These are phyloP conservation scores for Lachnellula cervina DNA, from an alignment of 2,329 filamentous ascomycete genomes.

Conservation along the genomic window DNA sequence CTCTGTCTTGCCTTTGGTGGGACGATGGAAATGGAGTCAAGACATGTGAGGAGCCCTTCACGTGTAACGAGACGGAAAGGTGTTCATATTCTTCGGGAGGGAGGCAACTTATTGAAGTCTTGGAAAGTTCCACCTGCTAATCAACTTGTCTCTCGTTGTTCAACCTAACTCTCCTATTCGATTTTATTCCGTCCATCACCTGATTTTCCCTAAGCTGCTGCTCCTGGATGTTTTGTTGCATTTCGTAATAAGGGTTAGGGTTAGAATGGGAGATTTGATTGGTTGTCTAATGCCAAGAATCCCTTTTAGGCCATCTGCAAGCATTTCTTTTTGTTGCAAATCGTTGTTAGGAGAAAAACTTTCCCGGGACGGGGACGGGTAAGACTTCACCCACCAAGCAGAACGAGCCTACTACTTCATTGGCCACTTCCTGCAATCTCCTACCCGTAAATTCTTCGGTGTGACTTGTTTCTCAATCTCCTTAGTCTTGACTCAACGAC, in stretches of 20 bases:
- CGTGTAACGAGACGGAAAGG: background rate
- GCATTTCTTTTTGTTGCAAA: too few species aligned
- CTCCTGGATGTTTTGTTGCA: background rate
- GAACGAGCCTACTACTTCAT: too few species aligned
- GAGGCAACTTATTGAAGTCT: background rate
- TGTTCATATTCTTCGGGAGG: background rate
- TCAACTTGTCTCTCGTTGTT: background rate
- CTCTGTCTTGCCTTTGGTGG: background rate
- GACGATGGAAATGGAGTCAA: background rate
- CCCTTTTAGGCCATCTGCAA: too few species aligned
- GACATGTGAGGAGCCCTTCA: background rate
- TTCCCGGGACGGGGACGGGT: too few species aligned
- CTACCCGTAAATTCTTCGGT: too few species aligned
- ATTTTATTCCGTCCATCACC: background rate
- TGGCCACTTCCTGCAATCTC: too few species aligned
- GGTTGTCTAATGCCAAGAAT: too few species aligned
- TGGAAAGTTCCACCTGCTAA: background rate
- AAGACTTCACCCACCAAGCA: too few species aligned
- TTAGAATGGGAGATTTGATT: too few species aligned
- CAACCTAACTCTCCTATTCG: background rate
- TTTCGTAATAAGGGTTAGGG: background rate
- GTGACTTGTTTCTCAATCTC: too few species aligned
- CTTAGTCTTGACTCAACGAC: too few species aligned
- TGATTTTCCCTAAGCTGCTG: background rate
- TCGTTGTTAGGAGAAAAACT: too few species aligned